phyloP scores from a whole-genome alignment of 163 green algal species.

The Scenedesmus sp. region DNA sequence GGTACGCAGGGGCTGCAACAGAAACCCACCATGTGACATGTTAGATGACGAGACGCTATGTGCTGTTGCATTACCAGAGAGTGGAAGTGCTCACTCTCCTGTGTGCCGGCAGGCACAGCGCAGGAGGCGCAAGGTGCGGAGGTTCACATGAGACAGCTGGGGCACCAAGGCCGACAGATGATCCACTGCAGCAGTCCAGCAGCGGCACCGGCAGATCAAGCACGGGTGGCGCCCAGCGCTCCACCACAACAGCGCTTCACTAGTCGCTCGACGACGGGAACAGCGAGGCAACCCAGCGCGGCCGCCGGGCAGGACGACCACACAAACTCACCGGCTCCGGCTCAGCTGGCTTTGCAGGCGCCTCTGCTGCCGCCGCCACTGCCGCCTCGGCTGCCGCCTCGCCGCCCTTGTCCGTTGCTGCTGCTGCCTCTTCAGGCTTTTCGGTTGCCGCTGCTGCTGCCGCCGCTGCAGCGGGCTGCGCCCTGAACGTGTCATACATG shows the following conservation, averaged over 20 bases:
- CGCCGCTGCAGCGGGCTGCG: slow-evolving; percentile 19
- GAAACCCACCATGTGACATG: not conserved
- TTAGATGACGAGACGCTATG: no score
- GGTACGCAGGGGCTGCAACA: not conserved
- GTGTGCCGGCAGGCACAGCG: no score
- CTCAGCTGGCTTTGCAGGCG: slow-evolving; percentile 5
- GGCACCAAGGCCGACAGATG: no score
- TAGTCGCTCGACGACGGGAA: no score
- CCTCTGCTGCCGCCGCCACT: slow-evolving; percentile 10
- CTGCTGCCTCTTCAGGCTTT: not conserved
- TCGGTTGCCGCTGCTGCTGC: not conserved
- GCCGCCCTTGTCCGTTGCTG: not conserved
- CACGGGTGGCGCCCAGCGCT: no score
- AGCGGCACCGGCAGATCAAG: not conserved
- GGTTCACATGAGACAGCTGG: no score
- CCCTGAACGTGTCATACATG: slow-evolving; percentile 57
- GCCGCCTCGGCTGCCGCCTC: not conserved
- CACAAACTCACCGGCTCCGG: slow-evolving; percentile 15
- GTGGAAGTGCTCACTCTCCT: no score
- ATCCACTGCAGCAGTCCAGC: no score
- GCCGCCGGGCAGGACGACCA: no score
- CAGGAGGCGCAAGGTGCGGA: no score
- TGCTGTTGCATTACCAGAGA: no score
- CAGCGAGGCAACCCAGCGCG: no score
- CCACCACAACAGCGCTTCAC: not conserved